Percentiles rank a stretch among this genome's conserved stretches.
Evolutionary conservation across 1,284 basidiomycete species (phyloP).

Genomic region (Fomitopsis palustris): DNA sequence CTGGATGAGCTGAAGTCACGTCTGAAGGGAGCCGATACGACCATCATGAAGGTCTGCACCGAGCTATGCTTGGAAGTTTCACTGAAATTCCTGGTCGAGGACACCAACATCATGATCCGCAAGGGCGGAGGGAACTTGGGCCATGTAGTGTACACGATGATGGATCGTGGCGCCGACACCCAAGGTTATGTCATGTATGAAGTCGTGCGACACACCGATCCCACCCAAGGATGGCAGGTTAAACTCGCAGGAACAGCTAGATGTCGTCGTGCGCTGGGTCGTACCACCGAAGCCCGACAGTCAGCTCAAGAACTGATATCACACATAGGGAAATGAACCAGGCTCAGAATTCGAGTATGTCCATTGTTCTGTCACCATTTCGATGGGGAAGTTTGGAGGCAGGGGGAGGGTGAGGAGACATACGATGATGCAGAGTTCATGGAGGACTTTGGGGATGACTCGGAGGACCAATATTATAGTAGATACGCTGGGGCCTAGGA

Average conservation of each 20-base stretch:
- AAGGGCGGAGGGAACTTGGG: background rate
- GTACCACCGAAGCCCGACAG: background rate
- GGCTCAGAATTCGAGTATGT: background rate
- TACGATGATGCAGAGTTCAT: background rate
- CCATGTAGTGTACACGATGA: background rate
- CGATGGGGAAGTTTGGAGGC: background rate
- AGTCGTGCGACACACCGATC: background rate
- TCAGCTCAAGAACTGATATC: background rate
- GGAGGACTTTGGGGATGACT: no score
- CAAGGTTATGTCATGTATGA: background rate
- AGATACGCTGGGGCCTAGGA: no score
- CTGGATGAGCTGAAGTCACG: background rate
- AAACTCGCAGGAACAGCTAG: background rate
- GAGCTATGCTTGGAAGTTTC: slow-evolving; percentile 4
- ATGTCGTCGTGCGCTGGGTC: background rate
- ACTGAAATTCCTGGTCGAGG: background rate
- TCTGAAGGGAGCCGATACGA: slow-evolving; percentile 25
- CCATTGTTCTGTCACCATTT: background rate
- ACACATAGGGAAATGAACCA: background rate
- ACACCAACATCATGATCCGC: background rate
- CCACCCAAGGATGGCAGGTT: background rate
- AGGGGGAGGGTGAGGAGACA: no score
- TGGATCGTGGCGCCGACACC: background rate
- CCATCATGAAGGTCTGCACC: slow-evolving; percentile 1
- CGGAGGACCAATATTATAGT: no score